Evolutionary conservation across 345 rosid genomes (phyloP), one percentile per base, ranked within the genome.

Genomic region (Acer saccharum): DNA sequence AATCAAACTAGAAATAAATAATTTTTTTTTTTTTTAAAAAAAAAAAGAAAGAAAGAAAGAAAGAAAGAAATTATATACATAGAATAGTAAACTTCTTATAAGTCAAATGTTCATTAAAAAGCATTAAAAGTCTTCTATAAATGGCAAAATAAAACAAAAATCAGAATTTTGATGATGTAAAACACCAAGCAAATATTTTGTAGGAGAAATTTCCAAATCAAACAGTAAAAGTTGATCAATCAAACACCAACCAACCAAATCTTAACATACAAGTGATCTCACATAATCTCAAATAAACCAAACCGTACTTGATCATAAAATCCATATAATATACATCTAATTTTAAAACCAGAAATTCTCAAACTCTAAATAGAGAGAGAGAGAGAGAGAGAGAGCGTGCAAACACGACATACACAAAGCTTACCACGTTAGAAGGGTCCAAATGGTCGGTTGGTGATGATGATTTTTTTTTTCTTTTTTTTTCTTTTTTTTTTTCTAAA

Each of bases 371-470:
- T 6, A 32, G 0, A 3, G 6, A 35, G 35, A 32, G 10, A 25
- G 27, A 18, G 21, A 18, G 39, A 55, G 6, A 76, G 32, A 77
- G 65, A 69, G 87, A 78, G 88, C 97, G 97, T 91, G 97, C 98
- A 79, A 80, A 86, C 95, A 91, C 93, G 98, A 93, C 97, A 81
- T 63, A 18, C 76, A 75, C 84, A 76, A 86, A 89, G 90, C 79
- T 76, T 46, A 70, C 85, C 92, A 89, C 91, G 92, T 92, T 91
- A 68, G 77, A 68, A 48, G 25, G 79, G 87, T 72, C 84, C 84
- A 80, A 75, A 71, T 87, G 90, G 94, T 89, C 92, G 93, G 96
- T 86, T 90, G 97, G 92, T 88, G 79, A 74, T 73, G 75, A 64
- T 73, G 39, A 58, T 65, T 76, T 65, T 72, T 71, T 55, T 68